A percentile compares a stretch with the other conserved stretches of the same genome.
These are phyloP conservation scores for Schizosaccharomyces osmophilus DNA, from an alignment of 805 yeast species.

Conservation along the genomic window DNA sequence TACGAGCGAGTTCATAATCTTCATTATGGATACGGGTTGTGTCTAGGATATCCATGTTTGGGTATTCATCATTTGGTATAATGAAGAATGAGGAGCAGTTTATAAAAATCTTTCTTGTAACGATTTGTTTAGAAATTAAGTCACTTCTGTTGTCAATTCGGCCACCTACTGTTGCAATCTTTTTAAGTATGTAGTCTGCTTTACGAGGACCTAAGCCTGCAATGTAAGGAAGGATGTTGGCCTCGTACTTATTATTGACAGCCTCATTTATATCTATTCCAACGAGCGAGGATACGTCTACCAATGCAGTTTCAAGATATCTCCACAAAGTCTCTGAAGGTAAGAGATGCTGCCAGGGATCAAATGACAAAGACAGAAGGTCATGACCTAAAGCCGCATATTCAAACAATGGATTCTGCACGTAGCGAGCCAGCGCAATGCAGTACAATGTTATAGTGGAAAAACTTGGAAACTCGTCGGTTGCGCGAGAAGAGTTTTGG, in stretches of 20 bases:
- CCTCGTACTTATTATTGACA: conserved; percentile 45
- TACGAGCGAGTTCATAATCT: conserved; percentile 83
- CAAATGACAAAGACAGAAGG: conserved; percentile 30
- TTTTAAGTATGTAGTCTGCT: conserved; percentile 64
- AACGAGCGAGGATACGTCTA: conserved; percentile 70
- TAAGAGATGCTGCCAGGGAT: conserved; percentile 48
- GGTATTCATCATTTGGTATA: conserved; percentile 35
- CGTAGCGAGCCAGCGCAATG: conserved; percentile 71
- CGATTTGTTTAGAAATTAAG: conserved; percentile 53
- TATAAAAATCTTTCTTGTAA: conserved; percentile 60
- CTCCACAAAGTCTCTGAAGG: conserved; percentile 36
- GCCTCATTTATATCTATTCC: conserved; percentile 90
- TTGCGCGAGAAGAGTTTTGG: conserved; percentile 56
- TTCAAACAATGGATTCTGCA: conserved; percentile 81
- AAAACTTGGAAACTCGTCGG: conserved; percentile 59
- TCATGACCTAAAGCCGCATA: conserved; percentile 63
- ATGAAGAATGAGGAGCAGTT: conserved; percentile 79
- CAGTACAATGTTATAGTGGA: conserved; percentile 61
- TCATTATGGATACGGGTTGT: conserved; percentile 95
- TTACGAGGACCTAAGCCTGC: conserved; percentile 92
- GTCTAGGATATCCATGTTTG: conserved; percentile 44
- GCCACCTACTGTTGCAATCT: conserved; percentile 48
- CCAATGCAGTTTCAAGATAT: conserved; percentile 58
- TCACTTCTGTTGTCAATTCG: conserved; percentile 46
- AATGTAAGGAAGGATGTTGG: conserved; percentile 48